phyloP scores from a whole-genome alignment of 2,329 filamentous ascomycete species.

The Colletotrichum sansevieriae region DNA sequence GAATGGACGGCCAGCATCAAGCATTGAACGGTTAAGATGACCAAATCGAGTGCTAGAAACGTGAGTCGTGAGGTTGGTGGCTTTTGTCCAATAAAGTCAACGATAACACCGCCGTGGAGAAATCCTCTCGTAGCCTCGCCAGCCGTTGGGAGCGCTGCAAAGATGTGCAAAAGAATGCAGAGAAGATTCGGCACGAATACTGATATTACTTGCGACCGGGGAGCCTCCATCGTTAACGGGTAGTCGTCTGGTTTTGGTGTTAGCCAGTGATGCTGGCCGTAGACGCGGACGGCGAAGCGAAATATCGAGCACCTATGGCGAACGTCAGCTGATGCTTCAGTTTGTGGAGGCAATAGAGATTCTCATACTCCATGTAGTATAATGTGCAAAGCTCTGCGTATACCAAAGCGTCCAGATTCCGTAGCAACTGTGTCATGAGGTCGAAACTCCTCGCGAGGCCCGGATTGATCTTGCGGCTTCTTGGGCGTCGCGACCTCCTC shows the following conservation, averaged over 20 bases:
- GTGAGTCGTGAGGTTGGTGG: conserved; percentile 69
- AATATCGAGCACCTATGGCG: conserved; percentile 72
- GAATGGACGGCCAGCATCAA: conserved; percentile 74
- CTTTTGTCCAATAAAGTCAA: conserved; percentile 77
- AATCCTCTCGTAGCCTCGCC: conserved; percentile 74
- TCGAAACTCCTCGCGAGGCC: conserved; percentile 69
- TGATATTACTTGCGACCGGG: conserved; percentile 68
- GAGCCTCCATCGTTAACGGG: conserved; percentile 67
- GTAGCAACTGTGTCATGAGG: conserved; percentile 71
- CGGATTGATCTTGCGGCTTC: conserved; percentile 54
- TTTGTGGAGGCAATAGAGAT: background rate
- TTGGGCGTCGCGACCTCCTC: conserved; percentile 49
- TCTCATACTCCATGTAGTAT: conserved; percentile 77
- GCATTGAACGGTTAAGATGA: conserved; percentile 70
- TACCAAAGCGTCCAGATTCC: conserved; percentile 72
- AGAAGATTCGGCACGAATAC: conserved; percentile 70
- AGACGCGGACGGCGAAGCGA: conserved; percentile 69
- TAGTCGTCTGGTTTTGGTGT: conserved; percentile 72
- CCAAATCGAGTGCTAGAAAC: conserved; percentile 67
- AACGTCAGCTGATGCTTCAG: conserved; percentile 39
- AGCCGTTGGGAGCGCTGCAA: conserved; percentile 67
- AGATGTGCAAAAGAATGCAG: conserved; percentile 71
- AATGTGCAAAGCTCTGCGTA: conserved; percentile 74
- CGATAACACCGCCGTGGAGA: conserved; percentile 74
- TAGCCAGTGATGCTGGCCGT: conserved; percentile 73